Conservation (phyloP, 768 basidiomycete species). For the Phanerochaete sordida region DNA sequence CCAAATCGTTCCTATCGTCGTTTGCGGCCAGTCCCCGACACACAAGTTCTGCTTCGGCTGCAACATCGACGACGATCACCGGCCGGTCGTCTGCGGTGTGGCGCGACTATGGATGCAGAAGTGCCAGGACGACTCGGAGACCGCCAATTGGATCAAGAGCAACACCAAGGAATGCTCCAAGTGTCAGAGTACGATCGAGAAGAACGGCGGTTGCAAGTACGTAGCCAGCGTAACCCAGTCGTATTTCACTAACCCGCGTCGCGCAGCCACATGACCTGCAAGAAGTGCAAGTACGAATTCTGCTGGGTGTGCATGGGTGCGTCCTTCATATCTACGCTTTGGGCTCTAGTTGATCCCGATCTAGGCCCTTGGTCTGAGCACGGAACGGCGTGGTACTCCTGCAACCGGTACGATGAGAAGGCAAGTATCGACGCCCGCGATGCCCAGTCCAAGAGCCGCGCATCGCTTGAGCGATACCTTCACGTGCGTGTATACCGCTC, state of each 20-base stretch:
- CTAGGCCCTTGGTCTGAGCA: slow-evolving; percentile 95
- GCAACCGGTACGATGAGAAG: slow-evolving; percentile 96
- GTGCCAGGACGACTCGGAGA: slow-evolving; percentile 96
- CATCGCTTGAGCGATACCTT: slow-evolving; percentile 91
- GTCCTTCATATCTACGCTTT: slow-evolving; percentile 29
- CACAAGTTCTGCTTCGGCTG: slow-evolving; percentile 97
- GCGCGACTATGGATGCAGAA: slow-evolving; percentile 96
- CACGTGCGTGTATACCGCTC: slow-evolving; percentile 57
- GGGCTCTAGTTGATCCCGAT: slow-evolving; percentile 15
- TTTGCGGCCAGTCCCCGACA: slow-evolving; percentile 63
- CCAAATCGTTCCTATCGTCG: slow-evolving; percentile 84
- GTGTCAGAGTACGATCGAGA: slow-evolving; percentile 98
- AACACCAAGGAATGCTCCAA: slow-evolving; percentile 98
- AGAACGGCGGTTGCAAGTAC: slow-evolving; percentile 99
- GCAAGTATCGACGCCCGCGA: slow-evolving; percentile 85
- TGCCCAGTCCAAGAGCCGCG: slow-evolving; percentile 84
- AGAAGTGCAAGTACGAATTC: slow-evolving; percentile 98
- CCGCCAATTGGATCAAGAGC: slow-evolving; percentile 99
- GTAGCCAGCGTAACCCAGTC: slow-evolving; percentile 32
- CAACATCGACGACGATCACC: slow-evolving; percentile 81
- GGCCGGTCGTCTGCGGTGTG: slow-evolving; percentile 85
- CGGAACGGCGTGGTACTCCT: slow-evolving; percentile 96
- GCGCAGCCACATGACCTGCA: slow-evolving; percentile 97
- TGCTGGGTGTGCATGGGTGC: slow-evolving; percentile 99
- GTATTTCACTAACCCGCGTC: slow-evolving; percentile 4